These are phyloP conservation scores for Cyclocybe aegerita DNA, from an alignment of 768 basidiomycete species.

Conservation along the genomic window DNA sequence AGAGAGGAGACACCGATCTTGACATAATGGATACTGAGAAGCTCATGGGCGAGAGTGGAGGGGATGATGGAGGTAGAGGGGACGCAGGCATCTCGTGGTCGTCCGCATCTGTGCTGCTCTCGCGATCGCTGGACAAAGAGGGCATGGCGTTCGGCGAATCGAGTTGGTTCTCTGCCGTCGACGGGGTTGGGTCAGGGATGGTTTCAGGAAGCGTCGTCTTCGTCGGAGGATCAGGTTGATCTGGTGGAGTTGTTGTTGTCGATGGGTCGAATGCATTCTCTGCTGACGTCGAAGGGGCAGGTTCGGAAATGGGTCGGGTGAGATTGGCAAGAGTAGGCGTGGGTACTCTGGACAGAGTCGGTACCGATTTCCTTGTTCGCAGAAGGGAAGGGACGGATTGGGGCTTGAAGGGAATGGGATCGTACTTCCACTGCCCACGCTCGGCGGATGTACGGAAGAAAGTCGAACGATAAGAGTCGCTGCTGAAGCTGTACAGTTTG, in stretches of 20 bases:
- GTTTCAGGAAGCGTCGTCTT: slow-evolving; percentile 13
- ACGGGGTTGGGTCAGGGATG: slow-evolving; percentile 9
- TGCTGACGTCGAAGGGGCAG: slow-evolving; percentile 24
- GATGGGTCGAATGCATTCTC: slow-evolving; percentile 9
- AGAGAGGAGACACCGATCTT: slow-evolving; percentile 34
- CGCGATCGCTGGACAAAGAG: slow-evolving; percentile 30
- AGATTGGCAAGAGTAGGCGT: slow-evolving; percentile 21
- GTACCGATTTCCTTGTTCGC: slow-evolving; percentile 32
- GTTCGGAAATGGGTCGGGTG: slow-evolving; percentile 38
- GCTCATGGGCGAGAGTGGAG: slow-evolving; percentile 42
- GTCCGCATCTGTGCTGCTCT: slow-evolving; percentile 29
- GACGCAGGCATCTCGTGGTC: slow-evolving; percentile 24
- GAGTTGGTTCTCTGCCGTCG: slow-evolving; percentile 10
- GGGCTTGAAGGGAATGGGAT: slow-evolving; percentile 38
- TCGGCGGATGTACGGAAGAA: slow-evolving; percentile 58
- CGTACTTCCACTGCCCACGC: slow-evolving; percentile 57
- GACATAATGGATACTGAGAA: slow-evolving; percentile 32
- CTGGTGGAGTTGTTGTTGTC: slow-evolving; percentile 2
- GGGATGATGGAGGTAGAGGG: slow-evolving; percentile 43
- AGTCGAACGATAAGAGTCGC: slow-evolving; percentile 37
- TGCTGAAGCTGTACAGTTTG: slow-evolving; percentile 26
- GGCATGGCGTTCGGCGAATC: slow-evolving; percentile 21
- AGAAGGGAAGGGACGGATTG: slow-evolving; percentile 29
- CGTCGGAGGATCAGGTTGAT: slow-evolving; percentile 11
- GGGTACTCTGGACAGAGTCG: slow-evolving; percentile 30